A percentile compares a stretch with the other conserved stretches of the same genome.
Conservation (phyloP, 176 grass and related monocot species). For the Avena eriantha region DNA sequence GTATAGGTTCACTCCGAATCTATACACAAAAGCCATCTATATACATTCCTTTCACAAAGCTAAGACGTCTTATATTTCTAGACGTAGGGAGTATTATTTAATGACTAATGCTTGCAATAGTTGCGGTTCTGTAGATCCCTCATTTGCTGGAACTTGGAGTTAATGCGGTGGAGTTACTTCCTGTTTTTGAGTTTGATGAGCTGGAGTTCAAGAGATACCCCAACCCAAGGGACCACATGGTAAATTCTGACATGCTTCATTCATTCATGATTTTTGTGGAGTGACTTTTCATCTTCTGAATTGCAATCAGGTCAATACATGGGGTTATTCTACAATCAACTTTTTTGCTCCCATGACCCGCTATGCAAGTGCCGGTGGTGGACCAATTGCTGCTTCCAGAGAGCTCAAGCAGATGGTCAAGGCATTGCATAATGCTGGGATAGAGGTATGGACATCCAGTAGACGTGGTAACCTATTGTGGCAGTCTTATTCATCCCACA, state of each 20-base stretch:
- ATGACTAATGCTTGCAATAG: conserved; percentile 45
- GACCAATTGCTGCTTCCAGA: conserved; percentile 77
- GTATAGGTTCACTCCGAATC: no score
- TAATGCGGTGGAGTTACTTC: conserved; percentile 95
- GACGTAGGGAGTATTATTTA: neutral
- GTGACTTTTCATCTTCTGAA: conserved; percentile 42
- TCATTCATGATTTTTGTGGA: conserved; percentile 4
- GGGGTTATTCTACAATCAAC: conserved; percentile 98
- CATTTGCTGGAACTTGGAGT: conserved; percentile 92
- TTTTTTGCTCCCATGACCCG: conserved; percentile 99
- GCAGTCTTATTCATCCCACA: neutral
- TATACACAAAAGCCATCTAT: no score
- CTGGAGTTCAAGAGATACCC: conserved; percentile 83
- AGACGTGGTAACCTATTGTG: neutral
- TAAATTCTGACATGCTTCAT: conserved; percentile 35
- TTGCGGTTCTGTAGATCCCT: conserved; percentile 79
- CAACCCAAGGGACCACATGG: conserved; percentile 98
- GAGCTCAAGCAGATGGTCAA: conserved; percentile 97
- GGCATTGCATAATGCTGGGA: conserved; percentile 95
- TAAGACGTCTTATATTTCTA: no score
- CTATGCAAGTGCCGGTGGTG: conserved; percentile 97
- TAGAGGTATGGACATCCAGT: conserved; percentile 63
- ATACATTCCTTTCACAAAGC: no score
- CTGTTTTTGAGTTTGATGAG: conserved; percentile 98
- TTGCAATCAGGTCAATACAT: conserved; percentile 85